Evolutionary conservation across 345 rosid species (phyloP).

Genomic region (Luvunga scandens): DNA sequence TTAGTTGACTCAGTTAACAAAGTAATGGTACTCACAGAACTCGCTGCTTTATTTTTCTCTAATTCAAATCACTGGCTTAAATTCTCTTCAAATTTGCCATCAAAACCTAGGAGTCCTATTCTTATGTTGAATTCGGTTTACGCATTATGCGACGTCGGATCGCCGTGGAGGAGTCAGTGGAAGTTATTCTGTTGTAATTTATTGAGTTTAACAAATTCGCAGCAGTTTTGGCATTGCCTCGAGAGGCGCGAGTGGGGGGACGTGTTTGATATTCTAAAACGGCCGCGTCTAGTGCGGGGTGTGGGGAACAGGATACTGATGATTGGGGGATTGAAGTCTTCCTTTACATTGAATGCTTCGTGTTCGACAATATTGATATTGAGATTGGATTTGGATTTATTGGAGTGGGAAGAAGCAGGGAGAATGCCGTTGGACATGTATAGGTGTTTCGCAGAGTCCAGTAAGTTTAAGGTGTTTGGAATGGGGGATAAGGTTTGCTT

Average conservation of each 20-base stretch:
- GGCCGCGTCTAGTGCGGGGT: constrained; percentile 75
- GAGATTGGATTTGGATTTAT: constrained; percentile 67
- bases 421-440: constrained; percentile 87
- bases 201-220: constrained; percentile 30
- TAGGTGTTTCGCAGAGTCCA: constrained; percentile 60
- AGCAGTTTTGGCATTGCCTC: constrained; percentile 61
- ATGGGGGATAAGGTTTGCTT: constrained; percentile 78
- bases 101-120: constrained; percentile 84
- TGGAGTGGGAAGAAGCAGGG: constrained; percentile 92
- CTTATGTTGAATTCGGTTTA: constrained; percentile 57
- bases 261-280: constrained; percentile 71
- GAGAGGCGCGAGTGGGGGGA: constrained; percentile 89
- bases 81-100: constrained; percentile 75
- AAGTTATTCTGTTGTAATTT: constrained; percentile 63
- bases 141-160: constrained; percentile 81
- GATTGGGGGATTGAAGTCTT: constrained; percentile 83
- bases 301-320: constrained; percentile 53
- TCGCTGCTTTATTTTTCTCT: constrained; percentile 67
- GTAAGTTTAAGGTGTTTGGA: constrained; percentile 91
- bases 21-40: constrained; percentile 81
- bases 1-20: constrained; percentile 62
- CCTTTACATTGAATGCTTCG: constrained; percentile 63
- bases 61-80: constrained; percentile 55
- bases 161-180: constrained; percentile 92
- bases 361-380: constrained; percentile 79